Evolutionary conservation across 352 stramenopile species (phyloP).

Genomic region (Blastocystis sp.): DNA sequence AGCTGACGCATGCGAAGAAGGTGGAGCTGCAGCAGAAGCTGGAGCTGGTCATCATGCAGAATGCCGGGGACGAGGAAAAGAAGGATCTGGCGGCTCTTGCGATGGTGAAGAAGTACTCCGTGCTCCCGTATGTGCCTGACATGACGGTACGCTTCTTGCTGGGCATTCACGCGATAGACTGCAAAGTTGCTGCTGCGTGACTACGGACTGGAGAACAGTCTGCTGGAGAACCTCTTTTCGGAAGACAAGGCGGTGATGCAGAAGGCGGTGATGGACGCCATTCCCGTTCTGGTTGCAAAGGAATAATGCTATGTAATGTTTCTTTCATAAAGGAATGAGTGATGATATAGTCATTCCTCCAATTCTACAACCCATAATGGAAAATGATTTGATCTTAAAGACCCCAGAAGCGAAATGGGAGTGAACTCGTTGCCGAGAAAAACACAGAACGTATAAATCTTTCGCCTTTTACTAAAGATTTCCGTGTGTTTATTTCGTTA

Average conservation of each 20-base stretch:
- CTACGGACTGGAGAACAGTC: background rate
- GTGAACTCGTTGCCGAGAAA: slow-evolving; percentile 26
- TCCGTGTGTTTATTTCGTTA: slow-evolving; percentile 64
- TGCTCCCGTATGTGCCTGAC: slow-evolving; percentile 37
- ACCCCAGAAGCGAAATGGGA: too few species aligned
- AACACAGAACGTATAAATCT: slow-evolving; percentile 68
- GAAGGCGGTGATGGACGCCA: slow-evolving; percentile 37
- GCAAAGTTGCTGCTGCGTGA: background rate
- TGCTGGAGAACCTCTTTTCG: background rate
- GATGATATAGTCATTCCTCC: too few species aligned
- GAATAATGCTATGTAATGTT: slow-evolving; percentile 16
- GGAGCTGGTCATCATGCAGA: slow-evolving; percentile 34
- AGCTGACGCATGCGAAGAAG: slow-evolving; percentile 39
- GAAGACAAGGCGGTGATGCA: slow-evolving; percentile 29
- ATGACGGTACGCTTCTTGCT: background rate
- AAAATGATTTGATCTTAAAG: too few species aligned
- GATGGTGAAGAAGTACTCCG: slow-evolving; percentile 13
- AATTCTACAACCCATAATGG: too few species aligned
- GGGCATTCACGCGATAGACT: background rate
- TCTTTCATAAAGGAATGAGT: background rate
- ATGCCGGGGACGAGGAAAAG: background rate
- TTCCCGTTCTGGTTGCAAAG: slow-evolving; percentile 25
- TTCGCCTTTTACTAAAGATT: slow-evolving; percentile 69
- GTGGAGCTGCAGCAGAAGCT: slow-evolving; percentile 45
- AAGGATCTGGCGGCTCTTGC: background rate